phyloP scores from a whole-genome alignment of 768 basidiomycete species.

The Trametes gibbosa region DNA sequence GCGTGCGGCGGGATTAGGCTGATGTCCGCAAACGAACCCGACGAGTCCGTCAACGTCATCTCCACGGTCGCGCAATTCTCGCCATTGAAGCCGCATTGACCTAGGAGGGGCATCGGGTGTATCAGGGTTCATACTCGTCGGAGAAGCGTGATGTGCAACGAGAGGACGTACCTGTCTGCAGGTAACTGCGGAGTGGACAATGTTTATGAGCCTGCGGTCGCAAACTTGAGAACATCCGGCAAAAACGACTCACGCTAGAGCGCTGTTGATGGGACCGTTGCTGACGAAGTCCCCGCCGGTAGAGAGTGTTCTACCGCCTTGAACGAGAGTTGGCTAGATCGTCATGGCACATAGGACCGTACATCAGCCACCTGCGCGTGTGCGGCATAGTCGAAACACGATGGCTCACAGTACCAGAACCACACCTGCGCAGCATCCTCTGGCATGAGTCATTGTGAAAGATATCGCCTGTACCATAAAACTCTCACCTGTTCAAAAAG shows the following conservation, averaged over 20 bases:
- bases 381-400: neutral
- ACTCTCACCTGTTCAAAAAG: too few species aligned
- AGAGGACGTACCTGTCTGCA: neutral
- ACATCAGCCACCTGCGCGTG: neutral
- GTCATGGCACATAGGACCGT: too few species aligned
- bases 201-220: neutral
- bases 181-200: neutral
- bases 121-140: neutral
- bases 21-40: neutral
- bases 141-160: neutral
- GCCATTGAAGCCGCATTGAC: neutral
- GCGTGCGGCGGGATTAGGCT: neutral
- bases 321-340: neutral
- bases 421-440: neutral
- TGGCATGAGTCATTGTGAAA: too few species aligned
- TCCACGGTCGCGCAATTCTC: neutral
- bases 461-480: too few species aligned
- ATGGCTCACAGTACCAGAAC: neutral
- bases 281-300: conserved; percentile 36
- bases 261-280: conserved; percentile 27
- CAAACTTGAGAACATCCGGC: neutral
- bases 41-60: neutral
- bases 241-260: neutral
- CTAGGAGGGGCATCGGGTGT: neutral
- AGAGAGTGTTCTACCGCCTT: conserved; percentile 32